Evolutionary conservation across 257 asterid genomes (phyloP), one percentile per base, ranked within the genome.

Genomic region (Vinca minor): DNA sequence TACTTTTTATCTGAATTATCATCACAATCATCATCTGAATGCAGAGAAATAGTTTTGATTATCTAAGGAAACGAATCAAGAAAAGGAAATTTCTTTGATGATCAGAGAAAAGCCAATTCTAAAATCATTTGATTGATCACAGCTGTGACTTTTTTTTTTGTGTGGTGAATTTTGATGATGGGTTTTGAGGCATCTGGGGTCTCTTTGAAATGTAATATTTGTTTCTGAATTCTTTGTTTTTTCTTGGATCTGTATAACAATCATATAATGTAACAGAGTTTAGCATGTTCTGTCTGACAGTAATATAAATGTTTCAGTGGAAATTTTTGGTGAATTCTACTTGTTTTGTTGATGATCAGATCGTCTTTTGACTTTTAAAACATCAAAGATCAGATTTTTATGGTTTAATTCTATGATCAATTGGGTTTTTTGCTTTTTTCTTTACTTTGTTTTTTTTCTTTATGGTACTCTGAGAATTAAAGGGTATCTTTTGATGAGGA

Each of bases 111-210:
- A 71, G 83, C 65, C 76, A 72, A 69, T 75, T 79, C 68, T 50
- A 50, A 69, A 48, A 68, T 68, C 59, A 62, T 59, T 44, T 62
- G 76, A 53, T 76, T 72, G 80, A 80, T 80, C 80, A 71, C 38
- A 52, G 59, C 64, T 59, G 48, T 28, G 28, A 21, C 35, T 34
- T 3, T 2, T 38, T n/a, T 56, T 70, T 69, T 41, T 66, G 71
- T 66, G 31, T 66, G 72, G 68, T 69, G 70, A 74, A 63, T 71
- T 75, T 38, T 74, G 75, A 64, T 61, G 53, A 61, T 53, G 84
- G 85, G 81, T 85, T 85, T 83, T 85, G 84, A 69, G 82, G 79
- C 81, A 73, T 85, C 79, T 69, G 57, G 72, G 64, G 68, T 71
- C 73, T 67, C 74, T 74, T 45, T 77, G 59, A 79, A 79, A 78